Base-by-base conservation (phyloP, 306 rosid species). In the Vigna hirtella region DNA sequence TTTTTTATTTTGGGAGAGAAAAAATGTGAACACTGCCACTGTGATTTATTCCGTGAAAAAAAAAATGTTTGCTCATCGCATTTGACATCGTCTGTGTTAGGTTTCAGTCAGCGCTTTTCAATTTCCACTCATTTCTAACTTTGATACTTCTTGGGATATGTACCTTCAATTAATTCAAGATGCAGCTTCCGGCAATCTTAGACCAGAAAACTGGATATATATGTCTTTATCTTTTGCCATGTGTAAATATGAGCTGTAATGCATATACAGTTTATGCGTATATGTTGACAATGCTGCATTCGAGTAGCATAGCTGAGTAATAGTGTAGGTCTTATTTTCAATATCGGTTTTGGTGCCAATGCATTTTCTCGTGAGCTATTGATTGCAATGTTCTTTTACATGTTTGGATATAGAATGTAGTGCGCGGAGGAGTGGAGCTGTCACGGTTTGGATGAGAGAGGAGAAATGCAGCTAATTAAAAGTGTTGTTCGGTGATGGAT, bases 81-180 rank as follows among this genome's bases (percentile, higher is more conserved):
- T 65, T 65, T 64, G 76, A 85, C 81, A 68, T 68, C 51, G 4
- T 8, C 73, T 43, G 40, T 74, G 11, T 76, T 71, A 59, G 66
- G 36, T 82, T 82, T 80, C 86, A 86, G 86, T 86, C 89, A 1
- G 89, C 85, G 4, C 89, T 86, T 49, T 86, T 86, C 83, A 86
- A 86, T 81, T 86, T 86, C 72, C 89, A 86, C 73, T 86, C 89
- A 4, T 86, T 86, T 80, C 79, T 86, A 18, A 79, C 86, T 20
- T 85, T 86, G 20, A 81, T 86, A 70, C 86, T 86, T 34, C 53
- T 86, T 76, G 89, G 83, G 45, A 86, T 86, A 65, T 86, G 89
- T 40, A 74, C 86, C 48, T 86, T 86, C 78, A 86, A 87, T 52
- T 86, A 71, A 72, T 59, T 86, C 75, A 86, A 86, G 81, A 83